Percentiles rank a stretch among this genome's conserved stretches.
Conservation (phyloP, 2,329 filamentous ascomycete species). For the Rutstroemia sp. region DNA sequence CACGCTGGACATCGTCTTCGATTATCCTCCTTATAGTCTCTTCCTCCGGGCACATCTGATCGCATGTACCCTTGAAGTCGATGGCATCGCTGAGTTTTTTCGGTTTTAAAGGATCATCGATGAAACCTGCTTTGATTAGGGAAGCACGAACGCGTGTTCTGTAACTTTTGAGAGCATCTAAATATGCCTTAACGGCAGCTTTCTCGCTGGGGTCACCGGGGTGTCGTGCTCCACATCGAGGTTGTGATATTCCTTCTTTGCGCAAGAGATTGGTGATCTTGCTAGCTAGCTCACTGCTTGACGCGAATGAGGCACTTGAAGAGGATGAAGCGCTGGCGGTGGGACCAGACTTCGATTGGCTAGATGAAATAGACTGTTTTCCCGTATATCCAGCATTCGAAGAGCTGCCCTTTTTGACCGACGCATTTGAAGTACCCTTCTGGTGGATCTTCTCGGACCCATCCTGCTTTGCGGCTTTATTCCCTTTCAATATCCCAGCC, state of each 20-base stretch:
- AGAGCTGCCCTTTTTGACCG: background rate
- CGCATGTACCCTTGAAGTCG: conserved; percentile 59
- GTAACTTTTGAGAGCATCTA: conserved; percentile 49
- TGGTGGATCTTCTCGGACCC: background rate
- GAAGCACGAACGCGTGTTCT: conserved; percentile 48
- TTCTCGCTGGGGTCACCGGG: conserved; percentile 28
- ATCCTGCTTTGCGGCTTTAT: background rate
- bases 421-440: background rate
- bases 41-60: conserved; percentile 63
- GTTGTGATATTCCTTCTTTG: conserved; percentile 36
- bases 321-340: background rate
- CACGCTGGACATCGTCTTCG: conserved; percentile 48
- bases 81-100: conserved; percentile 57
- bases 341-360: background rate
- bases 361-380: background rate
- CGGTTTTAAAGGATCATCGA: conserved; percentile 58
- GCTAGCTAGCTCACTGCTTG: conserved; percentile 32
- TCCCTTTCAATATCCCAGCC: background rate
- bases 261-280: conserved; percentile 45
- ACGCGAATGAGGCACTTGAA: conserved; percentile 1
- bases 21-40: conserved; percentile 57
- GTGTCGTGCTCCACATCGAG: conserved; percentile 12
- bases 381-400: background rate
- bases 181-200: conserved; percentile 46
- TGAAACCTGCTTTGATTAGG: conserved; percentile 50